phyloP scores from a whole-genome alignment of 306 rosid genomes.

The Cucumis sativus region Cucumber_9930_V3 NC_026660.2:27108501-27109000 shows the following conservation, averaged over 20 bases:
- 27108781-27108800: constrained; percentile 73
- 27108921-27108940: background rate
- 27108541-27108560: background rate
- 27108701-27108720: constrained; percentile 90
- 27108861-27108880: background rate
- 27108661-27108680: constrained; percentile 50
- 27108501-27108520: background rate
- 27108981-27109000: constrained; percentile 4
- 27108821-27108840: background rate
- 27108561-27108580: background rate
- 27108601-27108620: background rate
- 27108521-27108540: background rate
- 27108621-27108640: constrained; percentile 8
- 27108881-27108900: background rate
- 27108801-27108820: background rate
- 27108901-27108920: background rate
- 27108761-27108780: constrained; percentile 67
- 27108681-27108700: constrained; percentile 97
- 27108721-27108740: constrained; percentile 94
- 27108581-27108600: background rate
- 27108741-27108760: constrained; percentile 39
- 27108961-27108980: background rate
- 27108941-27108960: background rate
- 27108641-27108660: background rate
- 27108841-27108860: background rate